These are phyloP conservation scores for Omphalea diandra DNA, from an alignment of 441 rosid genomes.

Conservation along the genomic window DNA sequence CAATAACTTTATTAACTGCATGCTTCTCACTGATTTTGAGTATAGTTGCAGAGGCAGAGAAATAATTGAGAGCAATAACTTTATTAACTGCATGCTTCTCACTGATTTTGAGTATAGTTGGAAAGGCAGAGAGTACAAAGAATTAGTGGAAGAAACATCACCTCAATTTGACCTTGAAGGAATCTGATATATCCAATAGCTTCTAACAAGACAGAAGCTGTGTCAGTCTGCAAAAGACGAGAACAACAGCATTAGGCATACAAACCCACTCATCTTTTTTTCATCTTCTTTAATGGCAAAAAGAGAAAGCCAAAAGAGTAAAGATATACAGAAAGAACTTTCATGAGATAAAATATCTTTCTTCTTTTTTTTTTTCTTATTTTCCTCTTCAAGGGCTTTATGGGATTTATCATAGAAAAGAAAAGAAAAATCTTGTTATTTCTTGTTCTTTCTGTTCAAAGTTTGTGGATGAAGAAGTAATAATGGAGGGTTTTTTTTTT, in stretches of 20 bases:
- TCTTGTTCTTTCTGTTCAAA: constrained; percentile 23
- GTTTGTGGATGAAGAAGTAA: constrained; percentile 2
- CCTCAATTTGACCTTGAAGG: constrained; percentile 98
- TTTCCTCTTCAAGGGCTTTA: too few species aligned
- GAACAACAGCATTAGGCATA: constrained; percentile 29
- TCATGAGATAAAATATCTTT: too few species aligned
- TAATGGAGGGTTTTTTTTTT: constrained; percentile 20
- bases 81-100: constrained; percentile 39
- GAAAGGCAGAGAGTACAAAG: constrained; percentile 12
- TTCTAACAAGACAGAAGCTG: constrained; percentile 95
- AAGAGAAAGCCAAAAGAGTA: constrained; percentile 26
- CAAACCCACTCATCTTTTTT: constrained; percentile 25
- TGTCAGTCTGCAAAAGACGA: constrained; percentile 91
- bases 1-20: constrained; percentile 32
- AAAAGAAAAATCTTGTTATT: constrained; percentile 3
- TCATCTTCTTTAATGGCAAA: constrained; percentile 37
- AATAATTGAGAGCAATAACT: too few species aligned
- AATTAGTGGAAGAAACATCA: constrained; percentile 46
- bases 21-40: constrained; percentile 40
- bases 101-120: constrained; percentile 36
- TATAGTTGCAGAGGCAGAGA: constrained; percentile 24
- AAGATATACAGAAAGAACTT: constrained; percentile 14
- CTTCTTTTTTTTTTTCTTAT: too few species aligned
- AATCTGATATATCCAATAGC: constrained; percentile 98
- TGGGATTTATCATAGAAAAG: too few species aligned